Evolutionary conservation across 2,329 filamentous ascomycete genomes (phyloP), one percentile per base, ranked within the genome.

Genomic region (Dryadomyces quercivorus): DNA sequence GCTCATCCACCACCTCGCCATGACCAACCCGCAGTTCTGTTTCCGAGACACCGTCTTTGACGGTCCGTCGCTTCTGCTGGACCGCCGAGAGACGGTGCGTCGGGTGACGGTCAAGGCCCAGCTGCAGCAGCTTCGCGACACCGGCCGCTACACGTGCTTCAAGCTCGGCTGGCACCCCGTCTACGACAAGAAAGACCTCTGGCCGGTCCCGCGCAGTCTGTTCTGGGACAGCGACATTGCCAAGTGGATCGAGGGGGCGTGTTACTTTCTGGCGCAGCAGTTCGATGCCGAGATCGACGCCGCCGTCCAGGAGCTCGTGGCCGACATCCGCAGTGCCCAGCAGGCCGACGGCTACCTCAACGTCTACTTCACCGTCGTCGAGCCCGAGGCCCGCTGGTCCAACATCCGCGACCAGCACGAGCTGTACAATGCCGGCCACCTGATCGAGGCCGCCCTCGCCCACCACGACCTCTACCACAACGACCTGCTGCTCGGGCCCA

Each of bases 161-260:
- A 75, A 75, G 59, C 64, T 83, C 18, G 57, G 75, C 63, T 81
- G 77, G 76, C 75, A 82, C 59, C 68, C 73, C 0, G 68, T 69
- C 1, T 82, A 82, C 61, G 69, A 69, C 15, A 72, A 80, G 50
- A 64, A 70, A 51, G 70, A 72, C 1, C 60, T 60, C 57, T 81
- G 76, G 75, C 80, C 80, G 0, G 70, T 81, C 1, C 77, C 78
- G 0, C 75, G 77, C 21, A 76, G 80, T 59, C 65, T 80, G 1
- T 83, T 82, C 61, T 82, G 79, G 78, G 80, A 83, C 60, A 71
- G 69, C 59, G 67, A 68, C 51, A 61, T 79, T 20, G 78, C 72
- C 12, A 83, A 83, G 64, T 82, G 78, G 77, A 78, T 82, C 51
- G 80, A 84, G 64, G 78, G 75, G 0, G 79, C 78, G 3, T 81